phyloP scores from a whole-genome alignment of 805 yeast species.

The Hemisphaericaspora nanyangensis region DNA sequence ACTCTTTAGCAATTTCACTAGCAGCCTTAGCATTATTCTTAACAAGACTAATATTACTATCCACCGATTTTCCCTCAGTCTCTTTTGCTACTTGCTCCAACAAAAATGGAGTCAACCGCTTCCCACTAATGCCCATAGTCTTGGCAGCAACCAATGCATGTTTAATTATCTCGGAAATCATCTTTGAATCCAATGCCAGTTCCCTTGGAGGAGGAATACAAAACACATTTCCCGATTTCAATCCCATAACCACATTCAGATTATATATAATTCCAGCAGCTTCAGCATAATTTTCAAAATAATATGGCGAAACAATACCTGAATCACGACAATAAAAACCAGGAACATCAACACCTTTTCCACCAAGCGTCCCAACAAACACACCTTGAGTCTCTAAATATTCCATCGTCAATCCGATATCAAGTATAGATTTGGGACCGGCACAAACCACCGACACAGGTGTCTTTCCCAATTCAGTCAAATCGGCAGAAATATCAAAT shows the following conservation, averaged over 20 bases:
- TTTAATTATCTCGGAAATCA: constrained; percentile 54
- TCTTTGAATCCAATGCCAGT: constrained; percentile 50
- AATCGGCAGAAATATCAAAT: constrained; percentile 83
- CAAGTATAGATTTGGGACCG: constrained; percentile 85
- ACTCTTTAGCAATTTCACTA: constrained; percentile 57
- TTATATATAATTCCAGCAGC: constrained; percentile 62
- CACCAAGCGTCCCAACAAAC: constrained; percentile 67
- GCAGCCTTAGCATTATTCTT: constrained; percentile 71
- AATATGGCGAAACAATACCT: constrained; percentile 67
- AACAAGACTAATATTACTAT: constrained; percentile 71
- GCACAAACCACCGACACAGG: constrained; percentile 90
- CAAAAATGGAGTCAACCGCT: constrained; percentile 75
- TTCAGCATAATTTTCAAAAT: constrained; percentile 46
- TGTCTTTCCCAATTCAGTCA: constrained; percentile 78
- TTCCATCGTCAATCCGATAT: constrained; percentile 77
- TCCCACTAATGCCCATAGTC: constrained; percentile 54
- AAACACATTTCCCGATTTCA: constrained; percentile 67
- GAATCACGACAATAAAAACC: constrained; percentile 81
- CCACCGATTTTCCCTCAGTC: constrained; percentile 70
- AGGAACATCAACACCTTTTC: constrained; percentile 38
- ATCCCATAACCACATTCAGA: constrained; percentile 38
- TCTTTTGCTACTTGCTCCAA: constrained; percentile 58
- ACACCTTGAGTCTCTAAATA: constrained; percentile 90
- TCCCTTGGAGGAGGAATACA: constrained; percentile 79
- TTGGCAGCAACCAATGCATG: constrained; percentile 58